A percentile compares a stretch with the other conserved stretches of the same genome.
Conservation (phyloP, 495 filamentous ascomycete genomes). For the Penicillium goetzii region DNA sequence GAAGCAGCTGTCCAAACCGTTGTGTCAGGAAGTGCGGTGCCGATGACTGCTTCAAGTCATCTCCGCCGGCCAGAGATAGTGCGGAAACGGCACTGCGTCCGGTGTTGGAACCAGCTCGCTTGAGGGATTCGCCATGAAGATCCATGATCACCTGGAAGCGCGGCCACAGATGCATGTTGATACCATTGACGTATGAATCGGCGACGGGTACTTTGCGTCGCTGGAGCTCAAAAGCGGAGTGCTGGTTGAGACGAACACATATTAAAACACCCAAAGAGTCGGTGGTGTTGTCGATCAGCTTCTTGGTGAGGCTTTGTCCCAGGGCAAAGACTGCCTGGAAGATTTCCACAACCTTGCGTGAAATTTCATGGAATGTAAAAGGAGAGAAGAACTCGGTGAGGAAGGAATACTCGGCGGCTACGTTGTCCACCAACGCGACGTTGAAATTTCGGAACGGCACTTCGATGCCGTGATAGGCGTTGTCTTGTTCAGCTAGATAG, state of each 20-base stretch:
- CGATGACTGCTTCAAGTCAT: slow-evolving; percentile 68
- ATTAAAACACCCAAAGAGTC: slow-evolving; percentile 87
- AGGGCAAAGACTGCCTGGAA: slow-evolving; percentile 84
- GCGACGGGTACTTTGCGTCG: slow-evolving; percentile 85
- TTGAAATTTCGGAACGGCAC: slow-evolving; percentile 92
- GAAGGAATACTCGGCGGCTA: slow-evolving; percentile 93
- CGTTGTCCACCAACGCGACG: slow-evolving; percentile 89
- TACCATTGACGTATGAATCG: slow-evolving; percentile 91
- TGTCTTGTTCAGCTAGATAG: slow-evolving; percentile 86
- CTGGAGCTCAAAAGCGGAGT: slow-evolving; percentile 89
- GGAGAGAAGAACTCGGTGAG: slow-evolving; percentile 86
- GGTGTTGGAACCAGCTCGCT: slow-evolving; percentile 57
- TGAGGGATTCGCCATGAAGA: slow-evolving; percentile 84
- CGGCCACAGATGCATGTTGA: slow-evolving; percentile 95
- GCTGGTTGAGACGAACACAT: slow-evolving; percentile 92
- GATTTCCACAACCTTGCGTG: slow-evolving; percentile 73
- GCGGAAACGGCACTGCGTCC: slow-evolving; percentile 56
- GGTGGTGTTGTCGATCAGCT: slow-evolving; percentile 71
- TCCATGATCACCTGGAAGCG: slow-evolving; percentile 94
- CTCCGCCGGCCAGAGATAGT: slow-evolving; percentile 60
- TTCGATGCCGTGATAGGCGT: slow-evolving; percentile 82
- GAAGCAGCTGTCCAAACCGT: slow-evolving; percentile 85
- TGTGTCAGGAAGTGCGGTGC: slow-evolving; percentile 92
- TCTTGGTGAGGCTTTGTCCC: slow-evolving; percentile 75
- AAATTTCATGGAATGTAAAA: slow-evolving; percentile 57